Conservation (phyloP, 225 moss, liverwort and hornwort genomes). For the Lunularia cruciata region DNA sequence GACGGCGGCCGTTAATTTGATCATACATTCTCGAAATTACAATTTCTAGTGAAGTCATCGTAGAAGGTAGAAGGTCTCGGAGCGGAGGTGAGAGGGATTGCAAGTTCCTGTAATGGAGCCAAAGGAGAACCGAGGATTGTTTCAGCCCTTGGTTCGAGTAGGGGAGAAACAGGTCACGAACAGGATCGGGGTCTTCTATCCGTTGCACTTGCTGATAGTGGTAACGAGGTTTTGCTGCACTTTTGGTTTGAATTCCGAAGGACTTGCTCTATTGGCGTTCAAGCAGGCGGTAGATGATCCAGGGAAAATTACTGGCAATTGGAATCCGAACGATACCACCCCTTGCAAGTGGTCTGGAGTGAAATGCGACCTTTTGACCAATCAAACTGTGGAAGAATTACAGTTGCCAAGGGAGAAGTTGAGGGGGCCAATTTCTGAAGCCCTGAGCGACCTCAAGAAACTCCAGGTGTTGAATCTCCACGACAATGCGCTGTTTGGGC, state of each 20-base stretch:
- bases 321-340: constrained; percentile 19
- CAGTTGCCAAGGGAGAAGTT: background rate
- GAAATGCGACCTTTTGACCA: background rate
- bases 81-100: background rate
- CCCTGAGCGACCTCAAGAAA: constrained; percentile 14
- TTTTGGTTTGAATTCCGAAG: constrained; percentile 30
- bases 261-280: constrained; percentile 26
- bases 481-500: constrained; percentile 15
- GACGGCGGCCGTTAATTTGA: background rate
- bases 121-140: too few species aligned
- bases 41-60: background rate
- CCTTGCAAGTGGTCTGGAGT: constrained; percentile 25
- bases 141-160: background rate
- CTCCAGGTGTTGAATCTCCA: constrained; percentile 21
- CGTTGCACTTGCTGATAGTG: background rate
- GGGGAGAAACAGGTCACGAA: background rate
- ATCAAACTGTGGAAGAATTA: constrained; percentile 5
- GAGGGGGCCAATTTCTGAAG: background rate
- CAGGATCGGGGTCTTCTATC: background rate
- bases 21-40: background rate
- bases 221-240: background rate
- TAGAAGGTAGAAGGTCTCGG: background rate
- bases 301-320: background rate
- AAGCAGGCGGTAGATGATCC: constrained; percentile 27
- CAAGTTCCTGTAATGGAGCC: background rate